Evolutionary conservation across 495 filamentous ascomycete genomes (phyloP), one percentile per base, ranked within the genome.

Genomic region (Penicillium pancosmium): DNA sequence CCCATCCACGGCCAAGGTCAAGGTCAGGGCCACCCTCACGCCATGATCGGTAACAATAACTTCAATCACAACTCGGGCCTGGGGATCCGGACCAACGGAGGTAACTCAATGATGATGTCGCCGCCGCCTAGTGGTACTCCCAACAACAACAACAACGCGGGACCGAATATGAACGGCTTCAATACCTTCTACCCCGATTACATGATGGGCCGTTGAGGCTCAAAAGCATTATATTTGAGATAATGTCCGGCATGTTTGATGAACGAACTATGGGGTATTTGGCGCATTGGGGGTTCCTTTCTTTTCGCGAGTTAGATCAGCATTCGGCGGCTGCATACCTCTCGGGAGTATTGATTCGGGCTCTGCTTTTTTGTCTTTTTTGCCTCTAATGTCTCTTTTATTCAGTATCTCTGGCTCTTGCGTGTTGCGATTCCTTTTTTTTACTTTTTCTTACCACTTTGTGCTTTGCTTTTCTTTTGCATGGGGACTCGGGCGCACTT

Each of bases 121-220:
- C 69, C 74, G 16, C 66, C 73, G 4, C 73, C 75, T 48, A 76
- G 75, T 16, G 68, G 67, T 21, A 72, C 70, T 15, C 71, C 74
- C 23, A 68, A 69, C 62, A 74, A 72, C 23, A 68, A 69, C 62
- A 74, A 72, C 60, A 73, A 71, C 18, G 62, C 74, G 34, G 68
- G 65, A 36, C 67, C 72, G 19, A 78, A 78, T 62, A 59, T 78
- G 67, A 76, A 78, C 44, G 75, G 74, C 48, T 78, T 67, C 61
- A 79, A 73, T 63, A 70, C 68, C 50, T 78, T 74, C 56, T 84
- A 82, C 71, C 81, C 80, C 50, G 80, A 83, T 65, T 84, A 83
- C 65, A 85, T 85, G 82, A 82, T 85, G 81, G 82, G 82, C 61
- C 79, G 82, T 57, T 85, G 73, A 73, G 57, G 34, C 27, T 59